A percentile compares a stretch with the other conserved stretches of the same genome.
These are phyloP conservation scores for Wickerhamomyces chambardii DNA, from an alignment of 805 yeast genomes.

Conservation along the genomic window DNA sequence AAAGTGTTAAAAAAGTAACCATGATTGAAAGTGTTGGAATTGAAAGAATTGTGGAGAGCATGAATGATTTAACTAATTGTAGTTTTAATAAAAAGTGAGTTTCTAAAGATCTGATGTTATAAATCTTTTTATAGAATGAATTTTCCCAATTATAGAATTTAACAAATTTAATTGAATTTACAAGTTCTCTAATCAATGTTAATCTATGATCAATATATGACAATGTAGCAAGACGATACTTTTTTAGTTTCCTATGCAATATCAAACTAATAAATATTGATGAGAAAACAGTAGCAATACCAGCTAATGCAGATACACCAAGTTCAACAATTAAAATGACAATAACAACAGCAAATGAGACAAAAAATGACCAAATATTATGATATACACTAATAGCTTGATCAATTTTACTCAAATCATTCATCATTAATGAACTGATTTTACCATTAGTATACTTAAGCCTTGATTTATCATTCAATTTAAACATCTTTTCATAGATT, in stretches of 20 bases:
- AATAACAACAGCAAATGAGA: slow-evolving; percentile 50
- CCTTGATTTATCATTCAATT: slow-evolving; percentile 41
- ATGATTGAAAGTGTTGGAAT: slow-evolving; percentile 47
- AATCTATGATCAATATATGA: slow-evolving; percentile 58
- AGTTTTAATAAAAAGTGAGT: slow-evolving; percentile 45
- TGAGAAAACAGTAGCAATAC: slow-evolving; percentile 44
- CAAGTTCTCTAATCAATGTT: slow-evolving; percentile 47
- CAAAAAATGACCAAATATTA: slow-evolving; percentile 44
- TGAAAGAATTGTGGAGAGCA: slow-evolving; percentile 40
- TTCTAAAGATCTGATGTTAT: slow-evolving; percentile 47
- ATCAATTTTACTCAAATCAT: slow-evolving; percentile 73
- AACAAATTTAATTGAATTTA: slow-evolving; percentile 56
- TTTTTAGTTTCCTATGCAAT: slow-evolving; percentile 38
- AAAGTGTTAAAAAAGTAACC: slow-evolving; percentile 37
- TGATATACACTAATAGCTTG: slow-evolving; percentile 56
- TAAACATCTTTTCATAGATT: slow-evolving; percentile 54
- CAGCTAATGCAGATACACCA: slow-evolving; percentile 63
- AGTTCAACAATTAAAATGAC: slow-evolving; percentile 55
- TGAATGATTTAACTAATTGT: slow-evolving; percentile 48
- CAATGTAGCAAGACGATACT: slow-evolving; percentile 43
- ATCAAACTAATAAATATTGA: slow-evolving; percentile 36
- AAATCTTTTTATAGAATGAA: slow-evolving; percentile 50
- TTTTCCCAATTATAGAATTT: slow-evolving; percentile 85
- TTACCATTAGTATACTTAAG: slow-evolving; percentile 49
- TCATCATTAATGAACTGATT: slow-evolving; percentile 66